Evolutionary conservation across 148 eudicot species (phyloP).

Genomic region (Cornus controversa): DNA sequence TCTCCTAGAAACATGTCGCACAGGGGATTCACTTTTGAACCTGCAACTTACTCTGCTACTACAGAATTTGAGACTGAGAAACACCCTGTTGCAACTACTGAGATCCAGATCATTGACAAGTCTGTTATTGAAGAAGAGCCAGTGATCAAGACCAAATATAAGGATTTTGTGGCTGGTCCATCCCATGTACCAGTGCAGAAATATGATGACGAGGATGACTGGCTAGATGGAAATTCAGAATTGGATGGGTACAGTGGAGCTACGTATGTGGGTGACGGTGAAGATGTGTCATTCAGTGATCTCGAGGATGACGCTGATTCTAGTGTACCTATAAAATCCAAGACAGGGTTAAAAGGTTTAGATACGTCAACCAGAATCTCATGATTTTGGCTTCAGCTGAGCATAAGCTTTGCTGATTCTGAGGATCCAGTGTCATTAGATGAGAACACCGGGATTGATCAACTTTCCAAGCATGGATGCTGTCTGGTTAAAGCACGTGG

Average conservation of each 20-base stretch:
- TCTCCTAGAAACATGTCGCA: conserved; percentile 32
- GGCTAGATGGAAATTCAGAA: conserved; percentile 72
- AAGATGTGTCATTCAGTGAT: conserved; percentile 90
- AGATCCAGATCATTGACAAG: conserved; percentile 50
- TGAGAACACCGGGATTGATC: not conserved
- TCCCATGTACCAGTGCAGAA: conserved; percentile 26
- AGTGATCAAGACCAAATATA: conserved; percentile 21
- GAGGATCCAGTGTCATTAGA: not conserved
- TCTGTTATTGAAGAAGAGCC: conserved; percentile 51
- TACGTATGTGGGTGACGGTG: conserved; percentile 45
- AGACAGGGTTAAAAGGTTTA: conserved; percentile 23
- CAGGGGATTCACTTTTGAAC: conserved; percentile 41
- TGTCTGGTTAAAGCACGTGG: not conserved
- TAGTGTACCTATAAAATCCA: conserved; percentile 50
- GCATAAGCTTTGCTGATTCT: not conserved
- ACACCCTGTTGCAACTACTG: conserved; percentile 33
- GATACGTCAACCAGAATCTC: conserved; percentile 15
- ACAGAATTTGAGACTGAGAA: conserved; percentile 50
- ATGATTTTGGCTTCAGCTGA: conserved; percentile 5
- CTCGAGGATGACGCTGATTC: conserved; percentile 81
- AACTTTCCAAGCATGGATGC: not conserved
- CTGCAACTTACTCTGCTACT: conserved; percentile 32
- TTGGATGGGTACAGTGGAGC: conserved; percentile 41
- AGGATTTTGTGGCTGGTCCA: conserved; percentile 27
- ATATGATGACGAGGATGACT: conserved; percentile 71